These are phyloP conservation scores for Venturia nashicola DNA, from an alignment of 2,329 filamentous ascomycete species.

Conservation along the genomic window DNA sequence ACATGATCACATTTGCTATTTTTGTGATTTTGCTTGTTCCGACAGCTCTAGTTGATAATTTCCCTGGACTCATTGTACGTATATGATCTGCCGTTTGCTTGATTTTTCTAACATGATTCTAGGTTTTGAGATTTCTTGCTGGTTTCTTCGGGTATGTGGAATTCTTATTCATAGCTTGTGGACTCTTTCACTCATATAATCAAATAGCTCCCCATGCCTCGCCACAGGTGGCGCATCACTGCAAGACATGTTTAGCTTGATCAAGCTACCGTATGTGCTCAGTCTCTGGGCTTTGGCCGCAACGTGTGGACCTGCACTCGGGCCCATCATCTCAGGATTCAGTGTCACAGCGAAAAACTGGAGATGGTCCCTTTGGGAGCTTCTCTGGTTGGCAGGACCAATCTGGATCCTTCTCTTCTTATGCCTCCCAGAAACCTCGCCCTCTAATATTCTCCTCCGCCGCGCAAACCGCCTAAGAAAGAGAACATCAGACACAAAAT, in stretches of 20 bases:
- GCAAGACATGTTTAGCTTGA: constrained; percentile 26
- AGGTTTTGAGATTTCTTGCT: constrained; percentile 24
- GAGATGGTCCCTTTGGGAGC: constrained; percentile 18
- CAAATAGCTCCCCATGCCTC: constrained; percentile 19
- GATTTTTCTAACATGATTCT: not conserved
- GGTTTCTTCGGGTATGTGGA: constrained; percentile 23
- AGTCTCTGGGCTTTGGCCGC: constrained; percentile 33
- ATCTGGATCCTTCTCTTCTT: constrained; percentile 16
- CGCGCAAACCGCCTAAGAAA: constrained; percentile 16
- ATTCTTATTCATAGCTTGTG: not conserved
- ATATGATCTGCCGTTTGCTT: not conserved
- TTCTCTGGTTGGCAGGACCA: constrained; percentile 16
- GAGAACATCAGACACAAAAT: constrained; percentile 6
- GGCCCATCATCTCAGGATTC: constrained; percentile 18
- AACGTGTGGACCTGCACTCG: constrained; percentile 21
- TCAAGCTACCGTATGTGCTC: constrained; percentile 32
- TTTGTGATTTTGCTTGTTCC: constrained; percentile 58
- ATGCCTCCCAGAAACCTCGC: constrained; percentile 17
- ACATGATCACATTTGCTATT: constrained; percentile 54
- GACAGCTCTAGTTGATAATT: constrained; percentile 50
- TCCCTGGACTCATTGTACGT: constrained; percentile 46
- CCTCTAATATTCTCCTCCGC: constrained; percentile 16
- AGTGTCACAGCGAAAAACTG: constrained; percentile 14
- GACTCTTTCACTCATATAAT: not conserved
- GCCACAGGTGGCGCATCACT: constrained; percentile 26